Evolutionary conservation across 1,284 basidiomycete species (phyloP), one percentile per base, ranked within the genome.

Genomic region (Pseudozyma flocculosa): DNA sequence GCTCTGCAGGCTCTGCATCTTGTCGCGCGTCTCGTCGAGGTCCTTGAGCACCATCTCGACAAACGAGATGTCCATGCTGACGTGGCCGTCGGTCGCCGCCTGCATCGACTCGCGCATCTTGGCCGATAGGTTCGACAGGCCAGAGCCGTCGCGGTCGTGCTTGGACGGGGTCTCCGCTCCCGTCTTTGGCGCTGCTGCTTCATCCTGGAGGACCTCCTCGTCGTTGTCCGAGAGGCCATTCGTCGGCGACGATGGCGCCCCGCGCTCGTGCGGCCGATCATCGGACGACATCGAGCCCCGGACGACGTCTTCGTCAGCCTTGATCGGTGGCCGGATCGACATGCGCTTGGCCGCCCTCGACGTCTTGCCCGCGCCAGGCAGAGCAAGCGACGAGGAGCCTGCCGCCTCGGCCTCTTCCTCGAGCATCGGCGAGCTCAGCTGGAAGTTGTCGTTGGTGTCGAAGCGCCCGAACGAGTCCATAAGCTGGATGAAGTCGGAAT

Each of bases 41-140:
- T 87, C 84, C 36, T 80, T 80, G 30, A 93, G 73, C 18, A 93
- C 84, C 14, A 85, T 84, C 72, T 88, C 87, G 21, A 93, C 82
- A 54, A 94, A 85, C 41, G 80, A 82, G 23, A 85, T 82, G 67
- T 93, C 90, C 37, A 96, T 81, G 68, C 84, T 84, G 34, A 93
- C 81, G 47, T 63, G 73, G 3, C 86, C 85, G 46, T 84, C 82
- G 13, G 83, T 82, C 3, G 85, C 84, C 45, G 84, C 83, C 43
- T 86, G 84, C 58, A 82, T 85, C 9, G 88, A 86, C 54, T 86
- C 83, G 2, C 82, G 79, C 37, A 91, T 76, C 14, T 85, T 82
- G n/a, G 54, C 54, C 3, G 58, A 56, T 3, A 69, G 48, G 76
- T 70, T 40, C 62, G 47, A 11, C 59, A 63, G 32, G 51, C 48